Conservation (phyloP, 768 basidiomycete genomes). For the Gautieria morchelliformis region DNA sequence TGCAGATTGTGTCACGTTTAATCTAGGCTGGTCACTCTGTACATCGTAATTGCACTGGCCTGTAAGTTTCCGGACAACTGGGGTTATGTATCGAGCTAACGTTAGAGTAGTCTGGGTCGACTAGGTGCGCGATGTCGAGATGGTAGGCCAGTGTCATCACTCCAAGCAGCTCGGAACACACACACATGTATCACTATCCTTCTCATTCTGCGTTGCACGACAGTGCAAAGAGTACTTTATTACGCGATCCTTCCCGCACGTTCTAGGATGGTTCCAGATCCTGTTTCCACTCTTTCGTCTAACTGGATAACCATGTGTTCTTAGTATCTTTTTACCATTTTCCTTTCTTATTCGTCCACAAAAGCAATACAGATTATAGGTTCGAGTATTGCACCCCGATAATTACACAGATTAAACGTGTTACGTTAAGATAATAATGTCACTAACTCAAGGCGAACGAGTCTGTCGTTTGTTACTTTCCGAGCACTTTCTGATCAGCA, state of each 20-base stretch:
- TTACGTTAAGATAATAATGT: neutral
- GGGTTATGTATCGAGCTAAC: conserved; percentile 4
- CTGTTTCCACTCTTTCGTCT: too few relatives aligned
- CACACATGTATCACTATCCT: too few relatives aligned
- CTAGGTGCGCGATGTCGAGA: conserved; percentile 14
- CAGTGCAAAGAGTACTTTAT: too few relatives aligned
- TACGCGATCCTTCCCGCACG: too few relatives aligned
- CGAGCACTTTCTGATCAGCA: neutral
- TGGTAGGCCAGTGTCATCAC: neutral
- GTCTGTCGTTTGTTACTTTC: neutral
- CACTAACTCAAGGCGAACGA: neutral
- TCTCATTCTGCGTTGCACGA: too few relatives aligned
- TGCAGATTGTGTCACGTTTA: neutral
- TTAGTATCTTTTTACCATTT: too few relatives aligned
- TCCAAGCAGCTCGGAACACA: too few relatives aligned
- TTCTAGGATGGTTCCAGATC: too few relatives aligned
- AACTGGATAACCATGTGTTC: too few relatives aligned
- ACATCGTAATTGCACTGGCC: conserved; percentile 72
- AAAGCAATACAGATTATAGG: too few relatives aligned
- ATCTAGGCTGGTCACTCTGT: conserved; percentile 42
- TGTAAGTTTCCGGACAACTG: conserved; percentile 37
- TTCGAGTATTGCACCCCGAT: neutral
- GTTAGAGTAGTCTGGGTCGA: conserved; percentile 34
- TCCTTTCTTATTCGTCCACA: too few relatives aligned
- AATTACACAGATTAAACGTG: neutral